Conservation (phyloP, 164 flowering plant genomes). For the Amborella trichopoda region DNA sequence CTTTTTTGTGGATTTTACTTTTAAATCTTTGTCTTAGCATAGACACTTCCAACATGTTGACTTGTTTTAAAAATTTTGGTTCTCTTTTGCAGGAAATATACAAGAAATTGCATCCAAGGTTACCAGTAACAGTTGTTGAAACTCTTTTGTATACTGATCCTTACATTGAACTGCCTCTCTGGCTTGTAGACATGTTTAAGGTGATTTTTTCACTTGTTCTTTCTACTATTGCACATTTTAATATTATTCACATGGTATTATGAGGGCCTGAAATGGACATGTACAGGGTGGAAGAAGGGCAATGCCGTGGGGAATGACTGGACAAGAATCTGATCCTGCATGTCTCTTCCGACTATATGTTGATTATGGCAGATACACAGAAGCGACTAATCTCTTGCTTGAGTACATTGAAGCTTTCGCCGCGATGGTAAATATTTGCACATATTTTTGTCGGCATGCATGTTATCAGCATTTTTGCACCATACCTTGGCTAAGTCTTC, state of each 20-base stretch:
- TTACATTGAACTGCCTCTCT: conserved; percentile 83
- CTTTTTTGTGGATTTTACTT: no score
- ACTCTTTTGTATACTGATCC: conserved; percentile 71
- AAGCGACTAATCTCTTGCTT: conserved; percentile 72
- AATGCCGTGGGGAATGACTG: conserved; percentile 65
- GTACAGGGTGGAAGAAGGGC: conserved; percentile 49
- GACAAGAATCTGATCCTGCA: conserved; percentile 73
- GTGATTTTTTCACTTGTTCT: conserved; percentile 21
- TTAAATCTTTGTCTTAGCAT: no score
- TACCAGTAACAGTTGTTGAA: conserved; percentile 84
- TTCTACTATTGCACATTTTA: neutral
- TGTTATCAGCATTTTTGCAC: no score
- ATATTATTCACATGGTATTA: neutral
- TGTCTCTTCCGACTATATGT: conserved; percentile 71
- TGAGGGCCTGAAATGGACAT: conserved; percentile 1
- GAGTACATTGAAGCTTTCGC: conserved; percentile 63
- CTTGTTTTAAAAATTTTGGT: no score
- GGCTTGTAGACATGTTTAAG: conserved; percentile 92
- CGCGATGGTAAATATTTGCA: conserved; percentile 36
- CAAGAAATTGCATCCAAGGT: conserved; percentile 48
- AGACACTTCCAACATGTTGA: no score
- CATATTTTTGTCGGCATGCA: no score
- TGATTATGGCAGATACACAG: conserved; percentile 65
- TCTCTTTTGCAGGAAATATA: conserved; percentile 78
- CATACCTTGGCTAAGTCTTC: no score